Percentiles rank a stretch among this genome's conserved stretches.
Conservation (phyloP, 176 grass and related monocot genomes). For the Juncus inflexus region DNA sequence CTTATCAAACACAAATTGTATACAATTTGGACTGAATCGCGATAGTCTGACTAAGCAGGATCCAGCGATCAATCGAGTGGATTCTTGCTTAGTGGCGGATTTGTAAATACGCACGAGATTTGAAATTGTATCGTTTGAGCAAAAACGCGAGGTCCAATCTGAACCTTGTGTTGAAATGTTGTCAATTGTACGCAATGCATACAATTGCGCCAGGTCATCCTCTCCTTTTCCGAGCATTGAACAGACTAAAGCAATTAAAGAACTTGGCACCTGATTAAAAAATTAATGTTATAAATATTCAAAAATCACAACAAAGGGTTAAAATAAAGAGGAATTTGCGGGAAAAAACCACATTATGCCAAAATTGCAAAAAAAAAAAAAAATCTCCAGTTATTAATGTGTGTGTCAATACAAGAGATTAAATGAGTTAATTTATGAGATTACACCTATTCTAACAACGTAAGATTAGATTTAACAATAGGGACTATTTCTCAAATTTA, state of each 20-base stretch:
- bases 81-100: conserved; percentile 88
- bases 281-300: conserved; percentile 6
- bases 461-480: too few species aligned
- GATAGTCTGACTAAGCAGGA: conserved; percentile 82
- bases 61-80: conserved; percentile 74
- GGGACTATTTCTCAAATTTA: too few species aligned
- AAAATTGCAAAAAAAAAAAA: conserved; percentile 21
- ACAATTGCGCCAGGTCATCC: conserved; percentile 92
- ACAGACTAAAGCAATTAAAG: conserved; percentile 76
- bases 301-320: background rate
- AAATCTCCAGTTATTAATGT: background rate
- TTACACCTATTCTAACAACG: too few species aligned
- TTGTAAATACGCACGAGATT: conserved; percentile 90
- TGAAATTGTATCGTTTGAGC: conserved; percentile 74
- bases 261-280: conserved; percentile 68
- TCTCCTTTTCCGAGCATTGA: conserved; percentile 93
- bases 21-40: conserved; percentile 76
- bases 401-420: background rate
- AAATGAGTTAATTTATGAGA: too few species aligned
- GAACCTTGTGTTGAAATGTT: conserved; percentile 93
- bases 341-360: background rate
- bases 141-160: conserved; percentile 93
- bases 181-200: conserved; percentile 92
- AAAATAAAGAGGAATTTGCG: background rate
- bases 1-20: conserved; percentile 75